These are phyloP conservation scores for Penicillium pancosmium DNA, from an alignment of 495 filamentous ascomycete species.

Conservation along the genomic window DNA sequence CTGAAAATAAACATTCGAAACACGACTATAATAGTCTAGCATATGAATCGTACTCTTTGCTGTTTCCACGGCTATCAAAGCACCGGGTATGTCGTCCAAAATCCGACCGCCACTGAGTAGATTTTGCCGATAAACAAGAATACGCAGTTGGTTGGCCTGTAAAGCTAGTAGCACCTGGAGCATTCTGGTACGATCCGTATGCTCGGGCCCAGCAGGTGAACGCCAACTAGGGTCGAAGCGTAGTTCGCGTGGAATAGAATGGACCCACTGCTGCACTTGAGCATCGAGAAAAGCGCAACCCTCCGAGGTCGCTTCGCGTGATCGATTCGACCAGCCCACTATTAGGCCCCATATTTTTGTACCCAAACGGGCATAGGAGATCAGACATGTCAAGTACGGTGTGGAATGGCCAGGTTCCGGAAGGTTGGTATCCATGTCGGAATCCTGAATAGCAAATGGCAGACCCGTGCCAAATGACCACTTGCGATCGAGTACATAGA, in stretches of 20 bases:
- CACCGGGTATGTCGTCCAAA: conserved; percentile 62
- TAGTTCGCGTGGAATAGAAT: conserved; percentile 56
- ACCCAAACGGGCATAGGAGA: conserved; percentile 71
- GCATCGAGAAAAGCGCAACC: conserved; percentile 72
- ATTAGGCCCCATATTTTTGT: conserved; percentile 73
- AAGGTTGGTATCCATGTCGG: conserved; percentile 76
- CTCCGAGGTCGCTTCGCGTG: conserved; percentile 51
- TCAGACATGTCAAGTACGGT: conserved; percentile 51
- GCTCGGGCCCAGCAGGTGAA: conserved; percentile 34
- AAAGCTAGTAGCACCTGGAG: conserved; percentile 61
- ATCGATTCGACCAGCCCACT: conserved; percentile 49
- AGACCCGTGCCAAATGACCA: conserved; percentile 83
- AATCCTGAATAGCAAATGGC: conserved; percentile 77
- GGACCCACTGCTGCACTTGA: conserved; percentile 76
- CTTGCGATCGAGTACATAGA: conserved; percentile 77
- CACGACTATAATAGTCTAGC: conserved; percentile 70
- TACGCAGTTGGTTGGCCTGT: conserved; percentile 80
- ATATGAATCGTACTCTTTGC: conserved; percentile 80
- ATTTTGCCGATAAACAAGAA: conserved; percentile 77
- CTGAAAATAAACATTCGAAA: conserved; percentile 71
- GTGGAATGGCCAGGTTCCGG: conserved; percentile 61
- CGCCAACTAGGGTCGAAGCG: conserved; percentile 52
- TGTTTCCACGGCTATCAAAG: conserved; percentile 68
- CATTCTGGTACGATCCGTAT: conserved; percentile 36
- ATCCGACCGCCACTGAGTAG: conserved; percentile 73